Percentiles rank a stretch among this genome's conserved stretches.
phyloP scores from a whole-genome alignment of 2,329 filamentous ascomycete genomes.

The Emmonsiellopsis sp. region DNA sequence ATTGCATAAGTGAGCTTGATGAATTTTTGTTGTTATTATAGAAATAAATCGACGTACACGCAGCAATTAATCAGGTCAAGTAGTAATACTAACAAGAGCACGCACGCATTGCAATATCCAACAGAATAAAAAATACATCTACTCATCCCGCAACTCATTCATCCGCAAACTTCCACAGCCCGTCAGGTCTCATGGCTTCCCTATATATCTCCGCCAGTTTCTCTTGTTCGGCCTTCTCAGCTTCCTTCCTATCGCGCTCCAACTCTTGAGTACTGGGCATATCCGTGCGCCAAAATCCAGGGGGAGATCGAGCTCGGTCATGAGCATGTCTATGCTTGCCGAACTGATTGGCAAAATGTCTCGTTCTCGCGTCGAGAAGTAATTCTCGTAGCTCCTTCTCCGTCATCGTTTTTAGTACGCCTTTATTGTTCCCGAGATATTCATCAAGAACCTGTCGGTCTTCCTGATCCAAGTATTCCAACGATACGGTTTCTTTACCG shows the following conservation, averaged over 20 bases:
- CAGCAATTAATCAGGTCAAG: neutral
- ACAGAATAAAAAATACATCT: neutral
- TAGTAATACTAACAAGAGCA: neutral
- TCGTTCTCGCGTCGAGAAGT: slow-evolving; percentile 66
- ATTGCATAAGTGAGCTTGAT: too few relatives aligned
- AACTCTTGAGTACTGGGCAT: slow-evolving; percentile 84
- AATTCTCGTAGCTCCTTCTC: slow-evolving; percentile 53
- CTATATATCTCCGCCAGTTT: slow-evolving; percentile 64
- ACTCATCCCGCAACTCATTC: slow-evolving; percentile 40
- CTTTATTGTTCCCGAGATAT: slow-evolving; percentile 40
- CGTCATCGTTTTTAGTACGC: slow-evolving; percentile 39
- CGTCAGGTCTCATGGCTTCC: slow-evolving; percentile 69
- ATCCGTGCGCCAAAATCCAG: slow-evolving; percentile 83
- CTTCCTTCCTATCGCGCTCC: slow-evolving; percentile 54
- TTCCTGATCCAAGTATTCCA: slow-evolving; percentile 19
- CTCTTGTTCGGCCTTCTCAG: slow-evolving; percentile 52
- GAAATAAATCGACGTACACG: too few relatives aligned
- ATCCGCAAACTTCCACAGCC: slow-evolving; percentile 73
- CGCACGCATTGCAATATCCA: neutral
- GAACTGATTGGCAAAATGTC: slow-evolving; percentile 61
- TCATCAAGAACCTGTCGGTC: slow-evolving; percentile 38
- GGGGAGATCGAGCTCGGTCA: slow-evolving; percentile 62
- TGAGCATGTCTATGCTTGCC: slow-evolving; percentile 71
- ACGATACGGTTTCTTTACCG: slow-evolving; percentile 22
- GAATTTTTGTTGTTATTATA: too few relatives aligned